These are phyloP conservation scores for Rhizoclosmatium globosum DNA, from an alignment of 192 early-diverging fungal genomes.

Conservation along the genomic window DNA sequence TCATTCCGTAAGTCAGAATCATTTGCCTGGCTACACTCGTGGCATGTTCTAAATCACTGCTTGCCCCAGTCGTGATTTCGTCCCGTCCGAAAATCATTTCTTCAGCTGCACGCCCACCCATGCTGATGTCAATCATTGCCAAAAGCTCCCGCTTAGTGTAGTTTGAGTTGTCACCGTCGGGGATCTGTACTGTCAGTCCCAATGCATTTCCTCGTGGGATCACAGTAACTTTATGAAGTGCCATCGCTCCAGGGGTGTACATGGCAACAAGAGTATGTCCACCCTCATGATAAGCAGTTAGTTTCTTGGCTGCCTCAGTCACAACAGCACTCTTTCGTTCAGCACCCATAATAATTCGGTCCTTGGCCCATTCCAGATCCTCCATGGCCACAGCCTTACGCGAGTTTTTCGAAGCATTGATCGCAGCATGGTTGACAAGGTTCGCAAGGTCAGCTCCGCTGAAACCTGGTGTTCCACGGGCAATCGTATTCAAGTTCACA, in stretches of 20 bases:
- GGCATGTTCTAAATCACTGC: constrained; percentile 90
- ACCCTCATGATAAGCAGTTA: constrained; percentile 98
- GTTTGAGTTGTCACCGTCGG: constrained; percentile 86
- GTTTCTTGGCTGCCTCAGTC: constrained; percentile 82
- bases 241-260: constrained; percentile 94
- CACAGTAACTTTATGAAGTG: constrained; percentile 97
- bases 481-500: constrained; percentile 85
- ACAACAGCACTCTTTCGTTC: constrained; percentile 93
- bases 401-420: constrained; percentile 87
- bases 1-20: constrained; percentile 95
- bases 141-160: constrained; percentile 84
- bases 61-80: constrained; percentile 93
- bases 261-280: constrained; percentile 96
- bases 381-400: constrained; percentile 75
- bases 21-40: constrained; percentile 89
- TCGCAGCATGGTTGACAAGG: constrained; percentile 96
- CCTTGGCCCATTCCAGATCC: constrained; percentile 97
- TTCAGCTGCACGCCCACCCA: constrained; percentile 99
- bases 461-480: constrained; percentile 97
- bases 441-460: constrained; percentile 99
- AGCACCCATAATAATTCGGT: constrained; percentile 98
- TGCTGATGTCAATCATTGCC: constrained; percentile 92
- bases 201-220: constrained; percentile 92
- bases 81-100: constrained; percentile 95
- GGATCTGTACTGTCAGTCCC: constrained; percentile 91